Conservation (phyloP, 164 flowering plant species). For the Umbellularia californica region DNA sequence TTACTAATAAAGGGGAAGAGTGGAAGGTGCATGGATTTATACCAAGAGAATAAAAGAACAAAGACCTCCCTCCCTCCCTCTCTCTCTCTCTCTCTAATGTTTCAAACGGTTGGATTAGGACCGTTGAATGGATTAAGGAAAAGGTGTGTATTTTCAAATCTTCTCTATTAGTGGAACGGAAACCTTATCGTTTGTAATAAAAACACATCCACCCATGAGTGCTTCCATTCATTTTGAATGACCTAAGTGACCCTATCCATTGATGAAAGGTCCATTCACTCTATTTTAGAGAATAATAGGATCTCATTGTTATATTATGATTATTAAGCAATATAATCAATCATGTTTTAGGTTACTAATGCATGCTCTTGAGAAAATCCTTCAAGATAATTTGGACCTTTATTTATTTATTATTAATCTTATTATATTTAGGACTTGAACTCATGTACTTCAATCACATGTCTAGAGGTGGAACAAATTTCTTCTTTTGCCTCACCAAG, state of each 20-base stretch:
- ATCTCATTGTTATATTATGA: background rate
- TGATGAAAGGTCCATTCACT: background rate
- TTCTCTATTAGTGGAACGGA: background rate
- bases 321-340: background rate
- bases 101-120: background rate
- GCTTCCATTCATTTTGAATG: background rate
- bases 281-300: background rate
- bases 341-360: too few relatives aligned
- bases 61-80: background rate
- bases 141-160: constrained; percentile 6
- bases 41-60: constrained; percentile 5
- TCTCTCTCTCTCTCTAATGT: background rate
- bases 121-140: background rate
- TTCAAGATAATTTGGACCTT: too few relatives aligned
- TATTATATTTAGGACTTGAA: too few relatives aligned
- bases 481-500: too few relatives aligned
- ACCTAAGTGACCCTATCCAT: background rate
- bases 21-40: background rate
- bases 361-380: too few relatives aligned
- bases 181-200: background rate
- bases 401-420: too few relatives aligned
- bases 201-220: background rate
- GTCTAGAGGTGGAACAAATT: too few relatives aligned
- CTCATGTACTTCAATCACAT: too few relatives aligned
- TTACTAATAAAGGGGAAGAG: background rate